Conservation (phyloP, 2,329 filamentous ascomycete species). For the Aureobasidium sp. region DNA sequence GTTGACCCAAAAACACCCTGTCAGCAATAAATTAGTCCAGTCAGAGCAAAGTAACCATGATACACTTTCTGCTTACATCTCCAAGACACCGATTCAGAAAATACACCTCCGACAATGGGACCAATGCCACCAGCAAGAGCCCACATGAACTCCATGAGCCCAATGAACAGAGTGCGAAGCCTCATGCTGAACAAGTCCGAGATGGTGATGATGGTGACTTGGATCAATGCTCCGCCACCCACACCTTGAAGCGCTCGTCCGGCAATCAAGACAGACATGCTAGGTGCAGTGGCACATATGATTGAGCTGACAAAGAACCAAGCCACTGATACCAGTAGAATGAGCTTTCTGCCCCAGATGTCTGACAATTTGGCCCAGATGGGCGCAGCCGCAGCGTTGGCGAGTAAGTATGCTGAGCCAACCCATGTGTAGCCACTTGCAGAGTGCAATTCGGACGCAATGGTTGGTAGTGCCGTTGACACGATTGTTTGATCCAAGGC, state of each 20-base stretch:
- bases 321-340: conserved; percentile 42
- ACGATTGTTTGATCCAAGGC: conserved; percentile 29
- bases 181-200: conserved; percentile 49
- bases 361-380: conserved; percentile 48
- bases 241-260: conserved; percentile 49
- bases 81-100: conserved; percentile 32
- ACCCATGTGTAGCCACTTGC: conserved; percentile 72
- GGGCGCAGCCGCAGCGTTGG: conserved; percentile 20
- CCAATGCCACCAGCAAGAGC: conserved; percentile 48
- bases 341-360: conserved; percentile 52
- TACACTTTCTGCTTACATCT: conserved; percentile 19
- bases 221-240: conserved; percentile 47
- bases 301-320: conserved; percentile 46
- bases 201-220: conserved; percentile 47
- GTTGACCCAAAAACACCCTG: conserved; percentile 46
- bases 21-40: not conserved
- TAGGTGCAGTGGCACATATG: conserved; percentile 41
- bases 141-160: conserved; percentile 48
- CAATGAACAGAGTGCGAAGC: conserved; percentile 38
- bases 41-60: not conserved
- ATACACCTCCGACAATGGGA: conserved; percentile 40
- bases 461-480: conserved; percentile 18
- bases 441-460: conserved; percentile 57
- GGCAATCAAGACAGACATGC: conserved; percentile 47
- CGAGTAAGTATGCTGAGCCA: conserved; percentile 41